Evolutionary conservation across 768 basidiomycete species (phyloP).

Genomic region (Rickenella mellea): DNA sequence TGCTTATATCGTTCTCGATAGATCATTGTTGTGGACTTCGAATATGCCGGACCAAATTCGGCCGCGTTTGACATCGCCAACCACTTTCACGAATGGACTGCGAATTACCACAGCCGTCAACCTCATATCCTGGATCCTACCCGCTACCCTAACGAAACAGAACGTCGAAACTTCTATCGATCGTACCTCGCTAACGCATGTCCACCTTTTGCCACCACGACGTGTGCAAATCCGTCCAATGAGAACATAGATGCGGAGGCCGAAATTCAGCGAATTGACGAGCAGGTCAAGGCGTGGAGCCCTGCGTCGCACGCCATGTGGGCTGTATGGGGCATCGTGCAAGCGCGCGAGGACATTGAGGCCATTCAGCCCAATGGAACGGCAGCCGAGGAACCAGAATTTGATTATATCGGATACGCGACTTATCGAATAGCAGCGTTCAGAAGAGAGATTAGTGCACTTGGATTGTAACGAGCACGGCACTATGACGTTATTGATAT

Average conservation of each 20-base stretch:
- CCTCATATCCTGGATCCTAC: slow-evolving; percentile 58
- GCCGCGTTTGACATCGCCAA: slow-evolving; percentile 94
- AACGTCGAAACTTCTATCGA: slow-evolving; percentile 77
- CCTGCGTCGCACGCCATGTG: slow-evolving; percentile 88
- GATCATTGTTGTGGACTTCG: slow-evolving; percentile 96
- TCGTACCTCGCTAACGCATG: slow-evolving; percentile 63
- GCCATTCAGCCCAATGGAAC: slow-evolving; percentile 26
- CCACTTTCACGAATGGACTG: slow-evolving; percentile 96
- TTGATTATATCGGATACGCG: slow-evolving; percentile 86
- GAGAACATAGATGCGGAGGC: slow-evolving; percentile 24
- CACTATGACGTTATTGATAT: background rate
- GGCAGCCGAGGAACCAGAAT: slow-evolving; percentile 50
- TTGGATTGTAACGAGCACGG: slow-evolving; percentile 23
- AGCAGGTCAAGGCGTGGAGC: slow-evolving; percentile 80
- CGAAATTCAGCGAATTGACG: slow-evolving; percentile 53
- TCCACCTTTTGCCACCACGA: slow-evolving; percentile 20
- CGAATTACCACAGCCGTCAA: slow-evolving; percentile 67
- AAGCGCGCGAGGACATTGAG: slow-evolving; percentile 70
- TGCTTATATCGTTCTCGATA: slow-evolving; percentile 19
- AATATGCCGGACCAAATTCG: slow-evolving; percentile 90
- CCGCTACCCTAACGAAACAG: slow-evolving; percentile 60
- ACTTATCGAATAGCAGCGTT: slow-evolving; percentile 57
- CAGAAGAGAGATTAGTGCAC: slow-evolving; percentile 38
- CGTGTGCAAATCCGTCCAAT: slow-evolving; percentile 13
- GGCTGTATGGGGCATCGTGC: slow-evolving; percentile 92